Conservation (phyloP, 495 filamentous ascomycete species). For the Hypoxylon intermedium region DNA sequence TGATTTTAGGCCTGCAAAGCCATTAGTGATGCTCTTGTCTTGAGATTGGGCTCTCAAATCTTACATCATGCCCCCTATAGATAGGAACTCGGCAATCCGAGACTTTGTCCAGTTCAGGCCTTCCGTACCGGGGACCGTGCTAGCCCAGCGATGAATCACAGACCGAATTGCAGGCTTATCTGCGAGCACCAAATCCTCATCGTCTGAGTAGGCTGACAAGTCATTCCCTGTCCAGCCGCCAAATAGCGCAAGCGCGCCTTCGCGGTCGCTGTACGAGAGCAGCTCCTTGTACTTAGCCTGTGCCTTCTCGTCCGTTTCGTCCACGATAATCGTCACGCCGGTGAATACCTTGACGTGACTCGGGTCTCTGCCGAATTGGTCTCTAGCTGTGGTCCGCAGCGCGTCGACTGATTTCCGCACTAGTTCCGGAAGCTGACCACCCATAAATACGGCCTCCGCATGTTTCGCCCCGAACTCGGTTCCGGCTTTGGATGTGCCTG, state of each 20-base stretch:
- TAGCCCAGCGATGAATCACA: constrained; percentile 43
- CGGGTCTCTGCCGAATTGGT: constrained; percentile 53
- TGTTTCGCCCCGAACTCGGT: constrained; percentile 64
- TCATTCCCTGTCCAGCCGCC: constrained; percentile 68
- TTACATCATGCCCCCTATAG: constrained; percentile 57
- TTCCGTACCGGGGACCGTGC: constrained; percentile 45
- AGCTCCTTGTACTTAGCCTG: constrained; percentile 59
- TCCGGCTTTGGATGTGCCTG: constrained; percentile 64
- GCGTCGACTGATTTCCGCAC: constrained; percentile 59
- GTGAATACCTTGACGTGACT: constrained; percentile 62
- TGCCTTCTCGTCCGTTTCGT: constrained; percentile 62
- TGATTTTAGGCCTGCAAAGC: constrained; percentile 48
- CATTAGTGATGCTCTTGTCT: constrained; percentile 1
- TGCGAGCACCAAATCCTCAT: constrained; percentile 60
- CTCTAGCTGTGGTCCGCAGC: constrained; percentile 55
- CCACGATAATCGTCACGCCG: constrained; percentile 59
- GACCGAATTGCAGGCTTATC: constrained; percentile 63
- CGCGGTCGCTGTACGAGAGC: constrained; percentile 56
- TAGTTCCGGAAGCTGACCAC: constrained; percentile 55
- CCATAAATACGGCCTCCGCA: constrained; percentile 62
- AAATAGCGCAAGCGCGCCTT: constrained; percentile 64
- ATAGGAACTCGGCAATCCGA: constrained; percentile 59
- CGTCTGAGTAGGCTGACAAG: constrained; percentile 55
- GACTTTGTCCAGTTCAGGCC: constrained; percentile 61
- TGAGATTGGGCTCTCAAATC: too few relatives aligned